Base-by-base conservation (phyloP, 768 basidiomycete species). In the Lentinula aciculospora region DNA sequence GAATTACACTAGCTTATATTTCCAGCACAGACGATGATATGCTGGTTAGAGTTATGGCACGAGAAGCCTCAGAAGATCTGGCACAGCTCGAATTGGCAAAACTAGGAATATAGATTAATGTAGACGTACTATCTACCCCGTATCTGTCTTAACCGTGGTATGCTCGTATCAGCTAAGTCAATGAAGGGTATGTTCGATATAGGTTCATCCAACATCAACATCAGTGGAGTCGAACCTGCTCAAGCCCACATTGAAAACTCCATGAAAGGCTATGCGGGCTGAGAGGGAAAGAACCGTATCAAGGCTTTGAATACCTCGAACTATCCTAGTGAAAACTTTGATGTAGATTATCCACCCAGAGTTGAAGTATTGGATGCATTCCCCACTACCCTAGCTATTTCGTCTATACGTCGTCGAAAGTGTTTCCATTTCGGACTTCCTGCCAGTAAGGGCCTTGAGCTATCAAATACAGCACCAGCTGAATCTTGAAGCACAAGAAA, bases 91-190 rank as follows among this genome's bases (percentile, higher is more conserved):
- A 78, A 34, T 70, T 70, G 62, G 79, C 78, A 39, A 71, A 69
- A 53, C 42, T 85, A 39, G 77, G 75, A 55, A 61, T 77, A 47
- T 71, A 62, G 67, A n/a, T 58, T 60, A 29, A 49, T 13, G 28
- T 25, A 56, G 45, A 61, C 39, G 19, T 58, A 27, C 69, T 82
- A 69, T 83, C 64, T 74, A 79, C 90, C 89, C 81, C 92, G 92
- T 93, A 95, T 94, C 93, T 95, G 92, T 95, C 92, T 83, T 86
- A 88, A 76, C 76, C 74, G 76, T 74, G 73, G 84, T 74, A 62
- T 66, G 74, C 81, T 89, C 67, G 58, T 71, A 73, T 76, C 74
- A 82, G 74, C 83, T 84, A 84, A 89, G 92, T 93, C 93, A 94
- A 88, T 83, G 73, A 78, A 87, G 79, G 89, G 85, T 75, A 77